Evolutionary conservation across 2,329 filamentous ascomycete genomes (phyloP).

Genomic region (Ophiostoma sp.): DNA sequence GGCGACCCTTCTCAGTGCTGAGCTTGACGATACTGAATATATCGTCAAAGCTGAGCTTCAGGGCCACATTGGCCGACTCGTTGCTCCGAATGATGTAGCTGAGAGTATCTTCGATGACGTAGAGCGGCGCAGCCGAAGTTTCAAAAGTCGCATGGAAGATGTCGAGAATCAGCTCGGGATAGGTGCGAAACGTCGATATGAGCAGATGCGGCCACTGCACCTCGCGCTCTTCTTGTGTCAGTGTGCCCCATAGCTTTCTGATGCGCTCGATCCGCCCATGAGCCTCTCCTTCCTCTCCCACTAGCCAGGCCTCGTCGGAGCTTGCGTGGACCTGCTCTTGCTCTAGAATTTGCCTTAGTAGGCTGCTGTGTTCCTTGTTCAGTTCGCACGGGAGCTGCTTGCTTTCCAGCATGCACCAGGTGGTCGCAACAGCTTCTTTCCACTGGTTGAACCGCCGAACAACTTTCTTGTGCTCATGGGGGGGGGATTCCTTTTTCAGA

Average conservation of each 20-base stretch:
- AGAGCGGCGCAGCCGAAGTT: slow-evolving; percentile 34
- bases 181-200: slow-evolving; percentile 34
- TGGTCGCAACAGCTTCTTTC: slow-evolving; percentile 22
- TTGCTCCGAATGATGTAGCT: slow-evolving; percentile 28
- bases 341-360: slow-evolving; percentile 17
- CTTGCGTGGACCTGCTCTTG: slow-evolving; percentile 24
- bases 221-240: slow-evolving; percentile 30
- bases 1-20: slow-evolving; percentile 20
- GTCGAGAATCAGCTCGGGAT: slow-evolving; percentile 32
- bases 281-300: neutral
- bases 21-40: slow-evolving; percentile 13
- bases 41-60: neutral
- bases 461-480: neutral
- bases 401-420: slow-evolving; percentile 21
- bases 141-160: slow-evolving; percentile 39
- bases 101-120: slow-evolving; percentile 37
- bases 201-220: slow-evolving; percentile 35
- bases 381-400: slow-evolving; percentile 15
- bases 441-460: slow-evolving; percentile 17
- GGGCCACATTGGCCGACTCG: slow-evolving; percentile 22
- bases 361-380: neutral
- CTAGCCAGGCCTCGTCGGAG: neutral
- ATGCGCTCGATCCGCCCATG: slow-evolving; percentile 30
- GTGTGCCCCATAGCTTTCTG: slow-evolving; percentile 33
- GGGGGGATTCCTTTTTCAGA: neutral